These are phyloP conservation scores for Lycium barbarum DNA, from an alignment of 257 asterid species.

Conservation along the genomic window DNA sequence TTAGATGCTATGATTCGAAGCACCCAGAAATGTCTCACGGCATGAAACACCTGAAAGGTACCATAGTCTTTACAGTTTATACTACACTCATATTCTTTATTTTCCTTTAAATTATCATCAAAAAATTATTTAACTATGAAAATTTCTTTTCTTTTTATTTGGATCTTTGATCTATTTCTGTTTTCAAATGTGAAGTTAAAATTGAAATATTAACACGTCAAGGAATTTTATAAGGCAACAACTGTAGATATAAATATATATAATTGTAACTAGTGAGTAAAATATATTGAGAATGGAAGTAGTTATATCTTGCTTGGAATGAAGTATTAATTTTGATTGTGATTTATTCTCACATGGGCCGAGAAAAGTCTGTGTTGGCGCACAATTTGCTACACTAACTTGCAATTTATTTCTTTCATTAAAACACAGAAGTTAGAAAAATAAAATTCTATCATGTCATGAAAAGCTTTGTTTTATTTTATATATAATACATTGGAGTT, in stretches of 20 bases:
- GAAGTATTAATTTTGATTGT: not conserved
- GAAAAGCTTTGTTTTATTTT: not conserved
- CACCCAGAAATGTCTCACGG: too few species aligned
- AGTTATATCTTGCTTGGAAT: not conserved
- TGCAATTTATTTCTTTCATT: not conserved
- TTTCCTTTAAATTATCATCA: too few species aligned
- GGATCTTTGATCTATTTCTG: too few species aligned
- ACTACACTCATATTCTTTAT: not conserved
- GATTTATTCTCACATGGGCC: not conserved
- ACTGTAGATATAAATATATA: not conserved
- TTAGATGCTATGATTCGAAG: too few species aligned
- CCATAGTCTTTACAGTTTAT: not conserved
- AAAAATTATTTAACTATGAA: too few species aligned
- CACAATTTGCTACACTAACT: too few species aligned
- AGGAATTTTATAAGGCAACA: not conserved
- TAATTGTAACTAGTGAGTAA: not conserved
- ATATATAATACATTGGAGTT: not conserved
- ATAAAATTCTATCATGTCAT: not conserved
- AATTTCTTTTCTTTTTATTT: too few species aligned
- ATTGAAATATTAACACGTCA: too few species aligned
- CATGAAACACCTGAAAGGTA: too few species aligned
- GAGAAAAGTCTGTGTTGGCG: not conserved
- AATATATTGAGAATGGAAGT: not conserved
- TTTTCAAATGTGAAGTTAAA: too few species aligned
- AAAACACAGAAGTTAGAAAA: not conserved